These are phyloP conservation scores for Chlamydomonas sp. DNA, from an alignment of 139 green algal species.

Conservation along the genomic window DNA sequence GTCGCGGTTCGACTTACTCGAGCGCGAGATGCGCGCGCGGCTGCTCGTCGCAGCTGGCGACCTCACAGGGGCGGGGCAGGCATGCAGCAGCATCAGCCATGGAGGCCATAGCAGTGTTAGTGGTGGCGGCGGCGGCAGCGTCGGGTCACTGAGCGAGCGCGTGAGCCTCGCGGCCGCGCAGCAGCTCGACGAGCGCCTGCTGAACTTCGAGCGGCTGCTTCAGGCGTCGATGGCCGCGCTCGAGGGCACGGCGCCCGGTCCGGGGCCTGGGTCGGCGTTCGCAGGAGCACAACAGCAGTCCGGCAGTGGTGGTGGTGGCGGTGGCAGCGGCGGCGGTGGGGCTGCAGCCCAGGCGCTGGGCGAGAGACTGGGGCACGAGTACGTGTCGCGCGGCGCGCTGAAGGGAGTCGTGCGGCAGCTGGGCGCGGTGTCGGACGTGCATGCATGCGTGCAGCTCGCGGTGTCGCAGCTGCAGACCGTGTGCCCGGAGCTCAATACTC, in stretches of 20 bases:
- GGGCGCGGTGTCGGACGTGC: background rate
- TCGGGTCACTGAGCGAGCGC: no score
- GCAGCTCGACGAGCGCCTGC: background rate
- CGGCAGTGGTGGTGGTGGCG: background rate
- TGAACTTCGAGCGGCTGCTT: background rate
- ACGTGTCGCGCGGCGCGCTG: background rate
- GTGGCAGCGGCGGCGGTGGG: background rate
- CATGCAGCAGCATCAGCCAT: no score
- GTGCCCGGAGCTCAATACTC: constrained; percentile 7
- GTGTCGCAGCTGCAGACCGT: constrained; percentile 9
- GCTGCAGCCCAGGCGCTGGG: background rate
- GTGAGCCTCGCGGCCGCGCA: no score
- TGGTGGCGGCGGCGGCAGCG: no score
- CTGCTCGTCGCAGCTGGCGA: no score
- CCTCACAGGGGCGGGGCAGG: no score
- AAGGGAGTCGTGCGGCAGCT: constrained; percentile 4
- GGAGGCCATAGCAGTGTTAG: no score
- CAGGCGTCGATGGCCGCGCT: background rate
- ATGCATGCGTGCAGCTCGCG: constrained; percentile 9
- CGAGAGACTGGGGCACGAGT: background rate
- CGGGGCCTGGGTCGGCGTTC: background rate
- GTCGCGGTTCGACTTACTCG: no score
- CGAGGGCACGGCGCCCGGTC: background rate
- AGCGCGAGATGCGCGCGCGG: no score
- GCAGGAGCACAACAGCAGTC: background rate